These are phyloP conservation scores for Meyerozyma athensensis DNA, from an alignment of 1,139 yeast species.

Conservation along the genomic window DNA sequence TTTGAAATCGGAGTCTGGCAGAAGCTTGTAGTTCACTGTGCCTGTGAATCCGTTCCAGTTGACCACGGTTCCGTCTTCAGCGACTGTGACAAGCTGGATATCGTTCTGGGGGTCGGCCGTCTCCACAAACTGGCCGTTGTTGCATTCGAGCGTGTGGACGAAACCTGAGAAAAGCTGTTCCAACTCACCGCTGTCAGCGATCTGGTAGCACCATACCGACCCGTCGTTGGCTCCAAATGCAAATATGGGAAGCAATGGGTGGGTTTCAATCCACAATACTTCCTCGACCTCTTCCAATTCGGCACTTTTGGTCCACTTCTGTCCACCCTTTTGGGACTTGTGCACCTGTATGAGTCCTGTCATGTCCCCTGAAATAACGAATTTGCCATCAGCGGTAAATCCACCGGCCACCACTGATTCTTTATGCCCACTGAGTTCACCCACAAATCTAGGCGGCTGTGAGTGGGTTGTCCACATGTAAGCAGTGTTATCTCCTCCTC, in stretches of 20 bases:
- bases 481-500: conserved; percentile 91
- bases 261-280: conserved; percentile 67
- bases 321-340: conserved; percentile 68
- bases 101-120: conserved; percentile 57
- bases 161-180: conserved; percentile 77
- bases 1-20: conserved; percentile 56
- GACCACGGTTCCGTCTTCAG: conserved; percentile 86
- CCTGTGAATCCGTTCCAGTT: conserved; percentile 89
- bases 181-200: conserved; percentile 53
- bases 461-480: conserved; percentile 89
- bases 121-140: conserved; percentile 69
- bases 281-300: conserved; percentile 85
- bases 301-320: conserved; percentile 70
- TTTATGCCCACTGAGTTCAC: conserved; percentile 70
- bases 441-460: conserved; percentile 74
- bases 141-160: conserved; percentile 74
- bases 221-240: conserved; percentile 97
- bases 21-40: conserved; percentile 60
- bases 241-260: conserved; percentile 66
- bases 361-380: conserved; percentile 89
- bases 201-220: conserved; percentile 88
- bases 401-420: conserved; percentile 86
- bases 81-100: conserved; percentile 64
- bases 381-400: conserved; percentile 79
- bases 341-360: conserved; percentile 78